Evolutionary conservation across 129 eudicot species (phyloP), one percentile per base, ranked within the genome.

Genomic region (Smallanthus sonchifolius): DNA sequence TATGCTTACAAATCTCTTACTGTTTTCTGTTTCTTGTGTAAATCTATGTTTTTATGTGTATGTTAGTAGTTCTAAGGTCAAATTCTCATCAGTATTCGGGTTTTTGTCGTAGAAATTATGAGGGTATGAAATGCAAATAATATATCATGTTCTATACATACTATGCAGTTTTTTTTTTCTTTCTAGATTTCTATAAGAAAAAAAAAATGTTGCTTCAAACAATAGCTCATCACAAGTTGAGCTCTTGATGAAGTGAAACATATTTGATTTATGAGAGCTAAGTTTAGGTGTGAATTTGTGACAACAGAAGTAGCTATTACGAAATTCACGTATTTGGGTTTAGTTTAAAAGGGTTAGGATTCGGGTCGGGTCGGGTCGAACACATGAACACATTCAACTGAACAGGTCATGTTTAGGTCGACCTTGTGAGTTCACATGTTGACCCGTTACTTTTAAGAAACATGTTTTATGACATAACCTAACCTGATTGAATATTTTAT

Each of bases 1-100:
- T 79, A 40, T 65, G 56, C 44, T 34, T 69, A 77, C 51, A 68
- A 34, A 79, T 54, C 43, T 64, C 20, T 42, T 40, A 10, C 1
- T 54, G 34, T 28, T 6, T 11, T 57, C 3, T 10, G 67, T 51
- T 78, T 30, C 7, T 54, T 20, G 42, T 76, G 80, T 67, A 76
- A 55, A 76, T 56, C 24, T 40, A 14, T 67, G 56, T 14, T 66
- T 56, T 16, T 44, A 5, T 64, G 36, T 44, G 49, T 43, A 73
- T 72, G 17, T 56, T 42, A 15, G 11, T 38, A 42, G 59, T 73
- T 59, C 28, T 37, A 14, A 74, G 48, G 48, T 74, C 70, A 61
- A 44, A 75, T 52, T 75, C 56, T 28, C 16, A 10, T 65, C 28
- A 30, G 17, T 51, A 37, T 47, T 32, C 24, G 52, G 65, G 24